Conservation (phyloP, 345 rosid genomes). For the Eucalyptus urophylla region DNA sequence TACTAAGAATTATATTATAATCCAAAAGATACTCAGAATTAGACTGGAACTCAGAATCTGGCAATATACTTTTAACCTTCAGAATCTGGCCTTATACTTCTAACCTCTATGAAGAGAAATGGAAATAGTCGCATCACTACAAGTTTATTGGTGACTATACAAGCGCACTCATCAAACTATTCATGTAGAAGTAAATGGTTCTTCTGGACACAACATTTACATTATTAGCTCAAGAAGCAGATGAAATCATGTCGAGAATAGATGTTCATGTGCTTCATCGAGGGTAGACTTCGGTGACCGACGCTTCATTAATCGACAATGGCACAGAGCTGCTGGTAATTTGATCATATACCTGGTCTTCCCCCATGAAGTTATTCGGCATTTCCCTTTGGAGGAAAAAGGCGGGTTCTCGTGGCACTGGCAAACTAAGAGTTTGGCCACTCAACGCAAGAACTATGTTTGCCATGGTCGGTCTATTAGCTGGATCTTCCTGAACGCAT, state of each 20-base stretch:
- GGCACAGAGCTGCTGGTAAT: neutral
- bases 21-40: too few species aligned
- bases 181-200: neutral
- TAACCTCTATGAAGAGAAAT: neutral
- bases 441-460: neutral
- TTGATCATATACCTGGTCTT: neutral
- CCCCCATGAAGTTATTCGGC: neutral
- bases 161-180: neutral
- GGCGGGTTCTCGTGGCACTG: conserved; percentile 3
- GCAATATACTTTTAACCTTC: too few species aligned
- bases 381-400: neutral
- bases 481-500: neutral
- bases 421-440: neutral
- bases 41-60: neutral
- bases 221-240: neutral
- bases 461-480: neutral
- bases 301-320: neutral
- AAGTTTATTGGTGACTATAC: neutral
- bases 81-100: neutral
- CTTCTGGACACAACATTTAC: neutral
- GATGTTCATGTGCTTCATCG: neutral
- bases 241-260: neutral
- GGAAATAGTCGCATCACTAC: neutral
- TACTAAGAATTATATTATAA: too few species aligned
- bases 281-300: neutral